Evolutionary conservation across 768 basidiomycete species (phyloP).

Genomic region (Boletus subparvulus): DNA sequence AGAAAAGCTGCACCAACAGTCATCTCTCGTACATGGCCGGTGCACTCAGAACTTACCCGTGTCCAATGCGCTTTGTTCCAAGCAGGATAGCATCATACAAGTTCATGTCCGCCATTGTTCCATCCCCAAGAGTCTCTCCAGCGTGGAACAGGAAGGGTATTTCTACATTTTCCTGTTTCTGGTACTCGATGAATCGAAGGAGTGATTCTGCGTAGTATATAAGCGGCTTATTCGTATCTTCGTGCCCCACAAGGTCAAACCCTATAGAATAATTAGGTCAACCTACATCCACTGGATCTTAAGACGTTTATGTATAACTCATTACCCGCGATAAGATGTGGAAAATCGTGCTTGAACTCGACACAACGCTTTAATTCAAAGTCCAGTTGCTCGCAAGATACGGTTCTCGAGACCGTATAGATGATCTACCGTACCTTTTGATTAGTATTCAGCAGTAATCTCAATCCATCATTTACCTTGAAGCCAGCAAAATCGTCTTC

Average conservation of each 20-base stretch:
- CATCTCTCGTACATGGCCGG: background rate
- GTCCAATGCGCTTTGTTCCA: slow-evolving; percentile 51
- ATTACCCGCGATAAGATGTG: slow-evolving; percentile 44
- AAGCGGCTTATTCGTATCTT: slow-evolving; percentile 41
- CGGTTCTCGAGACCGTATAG: slow-evolving; percentile 39
- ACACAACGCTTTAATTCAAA: slow-evolving; percentile 45
- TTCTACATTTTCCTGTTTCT: slow-evolving; percentile 23
- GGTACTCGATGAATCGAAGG: slow-evolving; percentile 36
- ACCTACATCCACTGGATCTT: background rate
- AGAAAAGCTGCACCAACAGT: slow-evolving; percentile 35
- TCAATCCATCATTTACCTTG: slow-evolving; percentile 28
- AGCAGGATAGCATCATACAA: slow-evolving; percentile 49
- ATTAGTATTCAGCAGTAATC: background rate
- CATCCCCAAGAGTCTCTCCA: slow-evolving; percentile 50
- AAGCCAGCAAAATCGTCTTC: slow-evolving; percentile 44
- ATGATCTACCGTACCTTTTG: slow-evolving; percentile 36
- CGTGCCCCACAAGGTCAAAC: slow-evolving; percentile 51
- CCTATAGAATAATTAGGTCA: slow-evolving; percentile 22
- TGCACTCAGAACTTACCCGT: slow-evolving; percentile 35
- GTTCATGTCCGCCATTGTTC: slow-evolving; percentile 43
- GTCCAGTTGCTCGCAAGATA: slow-evolving; percentile 39
- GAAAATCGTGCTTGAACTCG: slow-evolving; percentile 44
- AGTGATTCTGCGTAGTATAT: slow-evolving; percentile 40
- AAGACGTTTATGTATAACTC: background rate
- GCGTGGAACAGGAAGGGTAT: slow-evolving; percentile 51